phyloP scores from a whole-genome alignment of 306 rosid genomes.

The Ammopiptanthus mongolicus region DNA sequence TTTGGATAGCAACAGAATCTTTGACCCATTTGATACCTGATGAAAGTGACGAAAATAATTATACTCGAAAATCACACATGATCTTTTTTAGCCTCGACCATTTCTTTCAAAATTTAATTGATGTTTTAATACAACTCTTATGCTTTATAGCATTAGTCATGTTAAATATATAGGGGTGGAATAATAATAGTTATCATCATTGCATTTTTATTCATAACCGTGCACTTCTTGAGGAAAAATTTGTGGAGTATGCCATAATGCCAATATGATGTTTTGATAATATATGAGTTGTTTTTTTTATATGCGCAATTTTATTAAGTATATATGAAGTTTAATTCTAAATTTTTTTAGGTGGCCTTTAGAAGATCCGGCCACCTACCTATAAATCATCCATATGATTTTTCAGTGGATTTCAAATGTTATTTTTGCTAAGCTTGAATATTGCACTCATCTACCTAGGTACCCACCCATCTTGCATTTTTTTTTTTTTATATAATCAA shows the following conservation, averaged over 20 bases:
- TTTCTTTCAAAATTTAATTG: neutral
- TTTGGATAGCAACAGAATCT: slow-evolving; percentile 1
- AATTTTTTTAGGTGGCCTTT: too few species aligned
- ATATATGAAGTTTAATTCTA: too few species aligned
- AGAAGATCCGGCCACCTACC: too few species aligned
- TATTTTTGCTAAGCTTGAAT: neutral
- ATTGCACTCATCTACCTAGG: neutral
- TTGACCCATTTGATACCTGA: neutral
- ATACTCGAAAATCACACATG: neutral
- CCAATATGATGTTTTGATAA: too few species aligned
- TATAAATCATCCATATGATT: too few species aligned
- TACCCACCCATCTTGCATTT: neutral
- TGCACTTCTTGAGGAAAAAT: too few species aligned
- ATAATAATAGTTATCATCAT: too few species aligned
- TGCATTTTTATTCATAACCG: too few species aligned
- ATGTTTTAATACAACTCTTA: neutral
- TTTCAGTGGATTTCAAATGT: neutral
- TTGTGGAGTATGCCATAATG: too few species aligned
- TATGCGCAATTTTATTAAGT: too few species aligned
- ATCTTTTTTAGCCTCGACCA: neutral
- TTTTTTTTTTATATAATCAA: too few species aligned
- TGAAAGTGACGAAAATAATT: neutral
- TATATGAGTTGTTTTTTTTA: too few species aligned
- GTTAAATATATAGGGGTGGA: neutral
- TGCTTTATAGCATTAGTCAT: neutral